Conservation (phyloP, 2,329 filamentous ascomycete genomes). For the Penicillium sp. region DNA sequence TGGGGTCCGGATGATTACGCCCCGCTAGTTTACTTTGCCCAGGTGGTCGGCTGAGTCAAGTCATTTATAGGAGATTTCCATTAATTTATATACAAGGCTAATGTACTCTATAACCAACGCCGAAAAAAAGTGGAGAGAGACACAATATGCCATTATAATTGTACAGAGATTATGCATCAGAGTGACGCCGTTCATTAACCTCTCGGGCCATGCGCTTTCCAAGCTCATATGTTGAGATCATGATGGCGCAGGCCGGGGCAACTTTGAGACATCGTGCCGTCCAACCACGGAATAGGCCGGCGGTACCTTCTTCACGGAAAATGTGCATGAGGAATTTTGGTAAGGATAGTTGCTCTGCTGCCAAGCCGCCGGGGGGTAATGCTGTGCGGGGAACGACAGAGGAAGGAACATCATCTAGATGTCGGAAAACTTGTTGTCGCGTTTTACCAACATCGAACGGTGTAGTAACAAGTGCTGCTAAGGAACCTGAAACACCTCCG, state of each 20-base stretch:
- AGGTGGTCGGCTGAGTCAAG: neutral
- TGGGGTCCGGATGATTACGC: conserved; percentile 16
- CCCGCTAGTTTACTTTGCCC: conserved; percentile 9
- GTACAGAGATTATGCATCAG: conserved; percentile 19
- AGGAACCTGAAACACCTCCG: conserved; percentile 76
- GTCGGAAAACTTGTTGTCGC: conserved; percentile 77
- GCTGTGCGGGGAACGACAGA: conserved; percentile 11
- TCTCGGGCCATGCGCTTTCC: conserved; percentile 82
- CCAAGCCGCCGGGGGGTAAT: conserved; percentile 17
- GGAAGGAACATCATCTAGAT: conserved; percentile 46
- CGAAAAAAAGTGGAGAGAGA: conserved; percentile 15
- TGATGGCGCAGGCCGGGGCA: conserved; percentile 93
- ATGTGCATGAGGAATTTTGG: conserved; percentile 85
- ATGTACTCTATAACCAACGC: conserved; percentile 26
- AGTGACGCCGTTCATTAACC: conserved; percentile 62
- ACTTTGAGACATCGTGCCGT: conserved; percentile 89
- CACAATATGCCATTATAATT: conserved; percentile 11
- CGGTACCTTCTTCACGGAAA: conserved; percentile 75
- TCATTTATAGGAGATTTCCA: neutral
- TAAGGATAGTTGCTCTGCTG: conserved; percentile 75
- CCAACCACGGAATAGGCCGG: conserved; percentile 88
- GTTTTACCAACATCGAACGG: conserved; percentile 99
- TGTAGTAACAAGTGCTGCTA: conserved; percentile 84
- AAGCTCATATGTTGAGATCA: conserved; percentile 97
- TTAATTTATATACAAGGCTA: conserved; percentile 6